Conservation (phyloP, 2,329 filamentous ascomycete genomes). For the Taxawa tesnikishii region DNA sequence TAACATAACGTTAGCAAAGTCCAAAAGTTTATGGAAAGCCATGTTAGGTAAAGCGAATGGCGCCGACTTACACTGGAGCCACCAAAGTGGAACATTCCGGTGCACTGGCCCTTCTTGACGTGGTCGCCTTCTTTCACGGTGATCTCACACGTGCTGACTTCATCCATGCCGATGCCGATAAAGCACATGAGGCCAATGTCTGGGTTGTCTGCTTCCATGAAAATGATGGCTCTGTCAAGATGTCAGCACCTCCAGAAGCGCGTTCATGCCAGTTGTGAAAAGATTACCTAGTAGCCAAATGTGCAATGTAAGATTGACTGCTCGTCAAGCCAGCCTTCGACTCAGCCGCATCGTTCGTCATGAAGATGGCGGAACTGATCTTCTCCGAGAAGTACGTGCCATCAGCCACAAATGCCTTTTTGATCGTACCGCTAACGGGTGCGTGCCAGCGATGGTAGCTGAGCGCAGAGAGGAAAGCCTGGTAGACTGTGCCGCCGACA, state of each 20-base stretch:
- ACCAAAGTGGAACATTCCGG: constrained; percentile 3
- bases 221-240: no score
- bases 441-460: constrained; percentile 59
- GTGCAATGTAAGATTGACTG: constrained; percentile 1
- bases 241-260: no score
- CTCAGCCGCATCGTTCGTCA: neutral
- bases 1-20: no score
- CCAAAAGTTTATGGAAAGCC: no score
- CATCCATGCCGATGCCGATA: constrained; percentile 1
- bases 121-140: neutral
- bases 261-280: no score
- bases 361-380: constrained; percentile 27
- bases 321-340: neutral
- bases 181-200: constrained; percentile 1
- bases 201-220: constrained; percentile 1
- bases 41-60: no score
- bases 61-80: no score
- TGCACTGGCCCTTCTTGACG: constrained; percentile 1
- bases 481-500: constrained; percentile 50
- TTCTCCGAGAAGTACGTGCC: constrained; percentile 55
- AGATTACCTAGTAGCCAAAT: neutral
- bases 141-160: neutral
- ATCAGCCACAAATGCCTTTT: constrained; percentile 38
- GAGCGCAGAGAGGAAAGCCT: constrained; percentile 51
- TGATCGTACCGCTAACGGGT: constrained; percentile 46